These are phyloP conservation scores for Blastobotrys buckinghamii DNA, from an alignment of 1,139 yeast genomes.

Conservation along the genomic window DNA sequence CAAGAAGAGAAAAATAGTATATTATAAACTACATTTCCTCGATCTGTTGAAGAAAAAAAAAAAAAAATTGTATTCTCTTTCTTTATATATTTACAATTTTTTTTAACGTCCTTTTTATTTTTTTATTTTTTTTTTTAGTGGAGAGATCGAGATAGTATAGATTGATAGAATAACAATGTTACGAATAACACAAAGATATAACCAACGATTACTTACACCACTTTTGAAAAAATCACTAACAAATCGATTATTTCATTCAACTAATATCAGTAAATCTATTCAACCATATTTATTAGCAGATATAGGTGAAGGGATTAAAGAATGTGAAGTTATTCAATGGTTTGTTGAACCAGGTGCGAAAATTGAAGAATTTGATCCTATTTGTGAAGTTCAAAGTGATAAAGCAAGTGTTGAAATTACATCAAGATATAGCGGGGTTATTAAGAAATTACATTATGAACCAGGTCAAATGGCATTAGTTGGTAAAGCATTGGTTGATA, in stretches of 20 bases:
- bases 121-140: neutral
- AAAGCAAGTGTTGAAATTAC: conserved; percentile 36
- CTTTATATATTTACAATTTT: neutral
- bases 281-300: conserved; percentile 34
- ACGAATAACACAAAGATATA: neutral
- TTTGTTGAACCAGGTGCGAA: conserved; percentile 35
- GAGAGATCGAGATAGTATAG: too few species aligned
- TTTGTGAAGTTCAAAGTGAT: conserved; percentile 35
- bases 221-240: neutral
- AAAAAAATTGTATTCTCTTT: neutral
- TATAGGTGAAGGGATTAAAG: conserved; percentile 36
- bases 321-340: conserved; percentile 37
- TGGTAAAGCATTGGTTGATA: conserved; percentile 32
- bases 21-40: too few species aligned
- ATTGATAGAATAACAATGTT: neutral
- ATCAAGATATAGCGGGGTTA: conserved; percentile 32
- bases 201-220: neutral
- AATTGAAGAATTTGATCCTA: conserved; percentile 34
- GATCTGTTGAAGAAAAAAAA: neutral
- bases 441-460: conserved; percentile 31
- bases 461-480: conserved; percentile 36
- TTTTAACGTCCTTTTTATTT: neutral
- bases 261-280: conserved; percentile 13
- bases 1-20: too few species aligned
- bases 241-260: neutral